Evolutionary conservation across 1,284 basidiomycete species (phyloP).

Genomic region (Rhodotorula glutinis): DNA sequence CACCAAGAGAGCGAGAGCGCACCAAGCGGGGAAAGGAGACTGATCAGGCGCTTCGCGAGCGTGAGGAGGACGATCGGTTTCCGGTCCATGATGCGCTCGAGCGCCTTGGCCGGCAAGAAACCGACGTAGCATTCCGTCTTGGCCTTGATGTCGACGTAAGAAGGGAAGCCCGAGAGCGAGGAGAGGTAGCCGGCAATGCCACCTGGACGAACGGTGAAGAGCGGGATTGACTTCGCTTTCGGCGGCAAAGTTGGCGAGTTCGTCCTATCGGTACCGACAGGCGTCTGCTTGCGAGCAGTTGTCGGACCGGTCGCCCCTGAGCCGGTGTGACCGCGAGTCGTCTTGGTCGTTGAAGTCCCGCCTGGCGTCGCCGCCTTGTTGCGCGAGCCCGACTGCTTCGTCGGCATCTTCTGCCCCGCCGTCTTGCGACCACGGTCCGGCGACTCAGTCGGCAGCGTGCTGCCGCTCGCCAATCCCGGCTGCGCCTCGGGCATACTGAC

Average conservation of each 20-base stretch:
- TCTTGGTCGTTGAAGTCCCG: neutral
- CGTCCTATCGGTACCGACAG: neutral
- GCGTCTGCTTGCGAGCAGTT: neutral
- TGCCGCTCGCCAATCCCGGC: neutral
- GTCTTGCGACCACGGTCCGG: neutral
- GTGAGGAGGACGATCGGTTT: slow-evolving; percentile 92
- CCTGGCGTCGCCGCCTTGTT: neutral
- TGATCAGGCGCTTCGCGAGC: slow-evolving; percentile 91
- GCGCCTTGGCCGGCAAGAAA: slow-evolving; percentile 79
- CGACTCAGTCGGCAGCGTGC: neutral
- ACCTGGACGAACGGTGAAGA: slow-evolving; percentile 95
- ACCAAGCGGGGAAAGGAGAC: slow-evolving; percentile 87
- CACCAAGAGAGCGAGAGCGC: slow-evolving; percentile 19
- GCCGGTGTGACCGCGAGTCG: neutral
- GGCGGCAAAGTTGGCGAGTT: neutral
- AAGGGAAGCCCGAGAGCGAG: slow-evolving; percentile 83
- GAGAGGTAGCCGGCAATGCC: slow-evolving; percentile 98
- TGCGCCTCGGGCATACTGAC: slow-evolving; percentile 67
- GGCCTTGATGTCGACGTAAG: slow-evolving; percentile 92
- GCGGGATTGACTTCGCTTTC: slow-evolving; percentile 42
- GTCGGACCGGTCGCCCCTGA: neutral
- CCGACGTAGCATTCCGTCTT: slow-evolving; percentile 98
- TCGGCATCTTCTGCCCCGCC: neutral
- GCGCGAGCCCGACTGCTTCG: neutral
- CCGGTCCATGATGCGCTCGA: slow-evolving; percentile 87